Conservation (phyloP, 805 yeast genomes). For the Candida koratica region DNA sequence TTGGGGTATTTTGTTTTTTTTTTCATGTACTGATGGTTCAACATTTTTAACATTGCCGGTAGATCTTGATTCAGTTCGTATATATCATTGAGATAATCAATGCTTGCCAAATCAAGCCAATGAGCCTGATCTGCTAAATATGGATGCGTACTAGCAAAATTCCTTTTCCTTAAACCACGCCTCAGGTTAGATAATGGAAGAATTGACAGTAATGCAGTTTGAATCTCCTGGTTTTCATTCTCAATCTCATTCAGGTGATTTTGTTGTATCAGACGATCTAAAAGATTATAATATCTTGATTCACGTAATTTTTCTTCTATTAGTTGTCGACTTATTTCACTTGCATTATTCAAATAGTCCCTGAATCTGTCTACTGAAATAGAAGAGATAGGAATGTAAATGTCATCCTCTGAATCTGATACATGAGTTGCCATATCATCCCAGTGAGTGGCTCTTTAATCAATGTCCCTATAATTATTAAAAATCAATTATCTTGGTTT, state of each 20-base stretch:
- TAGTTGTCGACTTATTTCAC: background rate
- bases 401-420: slow-evolving; percentile 31
- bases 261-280: background rate
- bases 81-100: slow-evolving; percentile 35
- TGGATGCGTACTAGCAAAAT: slow-evolving; percentile 43
- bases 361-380: slow-evolving; percentile 8
- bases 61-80: slow-evolving; percentile 33
- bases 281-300: slow-evolving; percentile 2
- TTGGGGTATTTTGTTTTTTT: slow-evolving; percentile 31
- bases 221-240: slow-evolving; percentile 7
- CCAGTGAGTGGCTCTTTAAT: too few relatives aligned
- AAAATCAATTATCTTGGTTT: too few relatives aligned
- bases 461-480: too few relatives aligned
- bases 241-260: background rate
- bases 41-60: slow-evolving; percentile 28
- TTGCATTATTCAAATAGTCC: background rate
- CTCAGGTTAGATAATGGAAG: slow-evolving; percentile 12
- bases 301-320: slow-evolving; percentile 4
- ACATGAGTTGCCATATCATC: slow-evolving; percentile 16
- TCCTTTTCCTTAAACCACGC: slow-evolving; percentile 28
- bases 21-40: slow-evolving; percentile 32
- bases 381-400: slow-evolving; percentile 9
- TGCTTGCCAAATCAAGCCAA: slow-evolving; percentile 36
- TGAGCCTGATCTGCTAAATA: slow-evolving; percentile 44
- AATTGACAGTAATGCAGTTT: slow-evolving; percentile 11